Evolutionary conservation across 345 rosid genomes (phyloP).

Genomic region (Salix purpurea): DNA sequence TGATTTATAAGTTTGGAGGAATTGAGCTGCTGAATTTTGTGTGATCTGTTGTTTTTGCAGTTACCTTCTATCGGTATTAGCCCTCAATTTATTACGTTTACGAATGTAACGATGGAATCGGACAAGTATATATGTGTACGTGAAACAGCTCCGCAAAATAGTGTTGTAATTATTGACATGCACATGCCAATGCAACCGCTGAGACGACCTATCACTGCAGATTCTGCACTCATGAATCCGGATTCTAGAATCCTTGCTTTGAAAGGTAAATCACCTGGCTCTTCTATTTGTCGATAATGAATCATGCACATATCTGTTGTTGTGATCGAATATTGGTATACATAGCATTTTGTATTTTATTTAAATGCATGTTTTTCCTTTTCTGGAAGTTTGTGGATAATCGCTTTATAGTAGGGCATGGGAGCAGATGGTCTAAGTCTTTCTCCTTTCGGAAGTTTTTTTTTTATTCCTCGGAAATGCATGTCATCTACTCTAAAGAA

Average conservation of each 20-base stretch:
- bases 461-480: background rate
- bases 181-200: slow-evolving; percentile 79
- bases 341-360: background rate
- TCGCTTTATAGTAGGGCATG: background rate
- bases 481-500: background rate
- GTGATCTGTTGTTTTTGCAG: slow-evolving; percentile 35
- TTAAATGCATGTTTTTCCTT: background rate
- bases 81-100: slow-evolving; percentile 71
- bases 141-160: slow-evolving; percentile 82
- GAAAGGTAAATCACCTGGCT: slow-evolving; percentile 6
- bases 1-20: background rate
- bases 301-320: background rate
- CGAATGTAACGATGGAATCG: slow-evolving; percentile 82
- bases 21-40: background rate
- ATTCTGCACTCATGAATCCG: slow-evolving; percentile 83
- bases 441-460: background rate
- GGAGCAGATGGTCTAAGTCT: background rate
- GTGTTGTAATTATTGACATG: slow-evolving; percentile 80
- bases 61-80: slow-evolving; percentile 72
- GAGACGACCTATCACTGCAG: slow-evolving; percentile 80
- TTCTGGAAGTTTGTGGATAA: background rate
- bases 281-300: background rate
- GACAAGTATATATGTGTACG: slow-evolving; percentile 84
- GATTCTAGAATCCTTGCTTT: slow-evolving; percentile 58
- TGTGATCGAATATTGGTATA: background rate